Evolutionary conservation across 345 rosid genomes (phyloP).

Genomic region (thale cress (Arabidopsis thaliana)): TAIR10.1 NC_003070.9:18672001-18672500

Average conservation of each 20-base stretch:
- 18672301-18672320: slow-evolving; percentile 9
- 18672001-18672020: no score
- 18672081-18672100: background rate
- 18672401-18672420: slow-evolving; percentile 9
- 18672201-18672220: slow-evolving; percentile 26
- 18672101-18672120: background rate
- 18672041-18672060: background rate
- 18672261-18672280: slow-evolving; percentile 17
- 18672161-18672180: background rate
- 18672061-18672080: background rate
- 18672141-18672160: background rate
- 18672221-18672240: slow-evolving; percentile 22
- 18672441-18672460: slow-evolving; percentile 7
- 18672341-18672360: slow-evolving; percentile 6
- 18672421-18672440: slow-evolving; percentile 3
- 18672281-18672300: slow-evolving; percentile 14
- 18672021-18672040: background rate
- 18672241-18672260: slow-evolving; percentile 12
- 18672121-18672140: background rate
- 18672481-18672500: background rate
- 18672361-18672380: slow-evolving; percentile 23
- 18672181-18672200: slow-evolving; percentile 30
- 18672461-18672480: background rate
- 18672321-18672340: background rate
- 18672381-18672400: slow-evolving; percentile 36